phyloP scores from a whole-genome alignment of 805 yeast genomes.

The Wickerhamiella bombiphila region DNA sequence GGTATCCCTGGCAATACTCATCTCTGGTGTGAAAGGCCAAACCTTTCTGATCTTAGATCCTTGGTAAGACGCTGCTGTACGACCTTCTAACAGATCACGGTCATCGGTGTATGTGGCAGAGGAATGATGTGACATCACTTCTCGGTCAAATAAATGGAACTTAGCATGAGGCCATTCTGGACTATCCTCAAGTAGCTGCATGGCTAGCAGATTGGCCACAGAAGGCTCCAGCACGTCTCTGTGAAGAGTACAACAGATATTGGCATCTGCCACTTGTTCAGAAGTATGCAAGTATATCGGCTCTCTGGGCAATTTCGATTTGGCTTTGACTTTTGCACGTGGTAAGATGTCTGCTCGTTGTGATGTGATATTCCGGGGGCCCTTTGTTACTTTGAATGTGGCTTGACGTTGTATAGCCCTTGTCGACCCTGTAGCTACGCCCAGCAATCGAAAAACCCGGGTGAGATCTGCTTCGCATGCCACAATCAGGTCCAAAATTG shows the following conservation, averaged over 20 bases:
- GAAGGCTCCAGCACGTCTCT: constrained; percentile 38
- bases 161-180: constrained; percentile 29
- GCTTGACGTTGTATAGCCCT: constrained; percentile 9
- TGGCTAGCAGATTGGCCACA: constrained; percentile 33
- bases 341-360: background rate
- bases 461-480: constrained; percentile 40
- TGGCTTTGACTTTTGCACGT: background rate
- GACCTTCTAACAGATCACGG: constrained; percentile 7
- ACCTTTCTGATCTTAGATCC: constrained; percentile 26
- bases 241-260: constrained; percentile 37
- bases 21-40: constrained; percentile 27
- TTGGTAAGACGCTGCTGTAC: constrained; percentile 22
- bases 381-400: constrained; percentile 3
- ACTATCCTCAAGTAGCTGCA: constrained; percentile 30
- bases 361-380: background rate
- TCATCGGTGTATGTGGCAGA: constrained; percentile 27
- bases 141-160: constrained; percentile 50
- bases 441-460: constrained; percentile 29
- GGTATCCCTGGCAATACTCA: constrained; percentile 29
- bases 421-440: constrained; percentile 15
- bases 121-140: constrained; percentile 44
- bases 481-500: constrained; percentile 36
- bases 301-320: background rate
- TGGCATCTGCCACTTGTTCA: constrained; percentile 31
- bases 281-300: constrained; percentile 33